Evolutionary conservation across 371 early-diverging fungal species (phyloP).

Genomic region (Mucor lusitanicus): DNA sequence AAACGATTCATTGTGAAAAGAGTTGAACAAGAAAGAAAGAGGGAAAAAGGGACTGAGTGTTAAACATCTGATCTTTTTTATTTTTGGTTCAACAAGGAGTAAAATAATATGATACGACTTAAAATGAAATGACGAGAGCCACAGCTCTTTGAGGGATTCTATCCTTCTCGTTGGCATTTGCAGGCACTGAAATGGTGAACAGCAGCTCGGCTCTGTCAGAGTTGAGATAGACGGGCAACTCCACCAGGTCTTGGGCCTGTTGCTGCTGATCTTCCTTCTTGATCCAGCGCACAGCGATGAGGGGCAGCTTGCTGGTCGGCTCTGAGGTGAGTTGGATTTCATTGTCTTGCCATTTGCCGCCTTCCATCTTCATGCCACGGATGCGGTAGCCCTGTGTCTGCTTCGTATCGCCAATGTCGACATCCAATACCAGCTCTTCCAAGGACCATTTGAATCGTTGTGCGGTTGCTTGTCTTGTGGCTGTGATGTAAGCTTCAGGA

Average conservation of each 20-base stretch:
- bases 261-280: constrained; percentile 24
- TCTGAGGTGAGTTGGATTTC: constrained; percentile 58
- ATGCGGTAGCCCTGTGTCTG: constrained; percentile 27
- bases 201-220: constrained; percentile 76
- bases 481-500: constrained; percentile 93
- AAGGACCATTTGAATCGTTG: constrained; percentile 67
- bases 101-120: constrained; percentile 6
- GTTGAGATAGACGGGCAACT: constrained; percentile 86
- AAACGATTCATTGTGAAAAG: constrained; percentile 2
- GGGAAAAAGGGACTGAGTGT: not conserved
- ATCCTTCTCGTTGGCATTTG: constrained; percentile 40
- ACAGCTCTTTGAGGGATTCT: constrained; percentile 77
- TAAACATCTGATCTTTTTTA: not conserved
- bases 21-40: not conserved
- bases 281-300: constrained; percentile 56
- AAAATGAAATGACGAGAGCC: constrained; percentile 63
- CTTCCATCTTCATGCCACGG: constrained; percentile 67
- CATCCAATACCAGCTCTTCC: constrained; percentile 64
- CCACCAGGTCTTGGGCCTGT: constrained; percentile 24
- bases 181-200: constrained; percentile 64
- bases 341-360: constrained; percentile 62
- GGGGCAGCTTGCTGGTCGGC: constrained; percentile 44
- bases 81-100: not conserved
- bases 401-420: constrained; percentile 42
- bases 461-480: constrained; percentile 88